These are phyloP conservation scores for Lasiodiplodia citricola DNA, from an alignment of 2,329 filamentous ascomycete genomes.

Conservation along the genomic window DNA sequence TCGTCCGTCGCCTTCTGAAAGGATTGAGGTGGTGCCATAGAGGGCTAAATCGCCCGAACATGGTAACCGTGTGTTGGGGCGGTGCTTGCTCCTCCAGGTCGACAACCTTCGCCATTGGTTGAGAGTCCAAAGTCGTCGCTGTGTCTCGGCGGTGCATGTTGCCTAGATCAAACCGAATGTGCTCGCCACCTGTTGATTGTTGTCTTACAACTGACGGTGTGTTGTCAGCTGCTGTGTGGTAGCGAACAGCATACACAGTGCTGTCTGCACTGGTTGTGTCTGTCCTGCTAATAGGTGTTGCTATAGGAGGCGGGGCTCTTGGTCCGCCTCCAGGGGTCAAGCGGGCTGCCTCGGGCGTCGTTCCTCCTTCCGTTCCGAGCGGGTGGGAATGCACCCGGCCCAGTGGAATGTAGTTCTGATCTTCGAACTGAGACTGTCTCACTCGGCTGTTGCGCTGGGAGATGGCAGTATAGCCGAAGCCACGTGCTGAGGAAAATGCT, in stretches of 20 bases:
- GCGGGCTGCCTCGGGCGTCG: constrained; percentile 1
- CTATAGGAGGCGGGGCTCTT: constrained; percentile 53
- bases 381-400: constrained; percentile 24
- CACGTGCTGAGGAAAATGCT: constrained; percentile 28
- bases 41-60: constrained; percentile 22
- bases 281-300: constrained; percentile 63
- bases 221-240: constrained; percentile 54
- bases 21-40: constrained; percentile 47
- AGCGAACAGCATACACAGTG: constrained; percentile 68
- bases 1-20: constrained; percentile 63
- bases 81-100: constrained; percentile 22
- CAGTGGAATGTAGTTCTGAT: constrained; percentile 22
- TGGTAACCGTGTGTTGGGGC: constrained; percentile 23
- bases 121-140: constrained; percentile 6
- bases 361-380: constrained; percentile 6
- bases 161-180: constrained; percentile 24
- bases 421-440: constrained; percentile 28
- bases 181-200: constrained; percentile 30
- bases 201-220: constrained; percentile 52
- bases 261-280: constrained; percentile 68
- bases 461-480: constrained; percentile 38
- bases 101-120: constrained; percentile 8
- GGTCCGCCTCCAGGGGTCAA: constrained; percentile 27
- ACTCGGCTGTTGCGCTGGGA: constrained; percentile 37
- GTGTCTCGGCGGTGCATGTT: constrained; percentile 7